Base-by-base conservation (phyloP, 1,139 yeast species). In the Zygosaccharomyces pseudobailii region DNA sequence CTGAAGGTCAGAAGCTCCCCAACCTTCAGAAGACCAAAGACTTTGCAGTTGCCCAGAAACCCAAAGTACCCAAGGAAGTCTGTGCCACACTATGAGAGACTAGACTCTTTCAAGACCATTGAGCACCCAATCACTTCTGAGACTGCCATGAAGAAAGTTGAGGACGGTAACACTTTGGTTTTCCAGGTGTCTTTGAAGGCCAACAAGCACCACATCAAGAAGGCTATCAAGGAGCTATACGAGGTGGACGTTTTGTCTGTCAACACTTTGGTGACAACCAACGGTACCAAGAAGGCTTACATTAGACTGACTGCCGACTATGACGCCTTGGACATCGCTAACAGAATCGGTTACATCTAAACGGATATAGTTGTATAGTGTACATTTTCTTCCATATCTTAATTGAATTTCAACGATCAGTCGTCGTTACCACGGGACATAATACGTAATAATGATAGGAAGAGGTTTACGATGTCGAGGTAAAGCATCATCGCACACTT, bases 241-340 rank as follows among this genome's bases (percentile, higher is more conserved):
- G 90, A 87, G 71, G 97, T 92, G 69, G 97, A 92, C 67, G 94
- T 87, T 65, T 79, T 77, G 70, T 82, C 87, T 78, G 90, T 92
- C 71, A 88, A 92, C 92, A 92, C 97, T 68, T 82, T 90, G 76
- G 77, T 92, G 71, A 87, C 96, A 80, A 97, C 98, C 73, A 90
- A 92, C 76, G 98, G 98, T 77, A 87, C 97, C 80, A 92, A 92
- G 88, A 94, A 94, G 85, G 99, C 99, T 72, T 92, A 86, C 82
- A 92, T 92, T 74, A 89, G 96, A 81, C 87, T 92, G 75, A 89
- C 97, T 71, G 94, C 97, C 74, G 98, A 94, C 78, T 87, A 85
- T 82, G 99, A 92, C 79, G 98, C 98, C 75, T 87, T 94, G 75
- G 99, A 92, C 76, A 90, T 92, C 76, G 99, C 98, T 75, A 90